Base-by-base conservation (phyloP, 1,139 yeast genomes). In the Magnusiomyces paraingens region DNA sequence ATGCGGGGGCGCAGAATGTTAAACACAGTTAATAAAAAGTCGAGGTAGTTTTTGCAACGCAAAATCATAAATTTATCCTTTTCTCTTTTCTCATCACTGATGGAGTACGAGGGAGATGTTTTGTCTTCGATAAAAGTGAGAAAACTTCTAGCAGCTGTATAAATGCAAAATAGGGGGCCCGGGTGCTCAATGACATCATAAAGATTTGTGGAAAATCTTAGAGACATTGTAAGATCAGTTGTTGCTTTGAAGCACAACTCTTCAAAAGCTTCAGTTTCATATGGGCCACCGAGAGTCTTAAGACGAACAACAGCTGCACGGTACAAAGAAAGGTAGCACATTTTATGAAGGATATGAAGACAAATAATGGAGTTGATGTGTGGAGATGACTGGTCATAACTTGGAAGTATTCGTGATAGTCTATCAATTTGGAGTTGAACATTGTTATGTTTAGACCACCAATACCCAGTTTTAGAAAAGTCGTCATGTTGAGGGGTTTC, bases 131-230 rank as follows among this genome's bases (percentile, higher is more conserved):
- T 52, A 1, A 59, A 59, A 1, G 62, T 57, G 14, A 64, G 50
- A 50, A 64, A 61, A 42, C 61, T 62, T 38, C 64, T 53, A 15
- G 66, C 64, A 20, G 64, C 58, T 10, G 65, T 55, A 42, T 61
- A 64, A 3, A 64, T 21, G 36, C 62, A 57, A 55, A 61, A 64
- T 12, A 58, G 46, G 14, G 56, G 52, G 36, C 58, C 53, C 6
- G 64, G 61, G 47, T 60, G 58, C 17, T 55, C 50, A 32, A 53
- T 20, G 6, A 56, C 47, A 17, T 55, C 38, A 32, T 47, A 58
- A n/a, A 57, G 48, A 46, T 61, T 62, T 17, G 55, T 46, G 26
- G 59, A 52, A 53, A 55, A 54, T 3, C 62, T 61, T 46, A 62
- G 52, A 1, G 61, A 52, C 35, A 55, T 51, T 18, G 62, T 56